Percentiles rank a stretch among this genome's conserved stretches.
Conservation (phyloP, 2,329 filamentous ascomycete species). For the Cordyceps javanica region DNA sequence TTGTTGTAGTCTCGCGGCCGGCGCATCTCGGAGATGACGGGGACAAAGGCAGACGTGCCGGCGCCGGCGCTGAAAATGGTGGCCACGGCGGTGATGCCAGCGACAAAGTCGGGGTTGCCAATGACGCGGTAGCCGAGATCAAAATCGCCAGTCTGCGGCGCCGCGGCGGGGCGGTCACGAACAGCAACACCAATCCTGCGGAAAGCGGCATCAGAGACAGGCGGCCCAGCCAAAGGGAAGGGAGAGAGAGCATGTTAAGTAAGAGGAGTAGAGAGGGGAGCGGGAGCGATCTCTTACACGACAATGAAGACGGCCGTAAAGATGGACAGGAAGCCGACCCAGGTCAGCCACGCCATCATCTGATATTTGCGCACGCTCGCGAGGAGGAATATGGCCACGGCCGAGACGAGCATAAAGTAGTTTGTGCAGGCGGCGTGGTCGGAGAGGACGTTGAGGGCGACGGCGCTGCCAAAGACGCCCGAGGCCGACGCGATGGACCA, state of each 20-base stretch:
- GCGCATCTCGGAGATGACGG: conserved; percentile 60
- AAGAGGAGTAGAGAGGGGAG: background rate
- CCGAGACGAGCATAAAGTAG: conserved; percentile 49
- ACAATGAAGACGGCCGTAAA: conserved; percentile 53
- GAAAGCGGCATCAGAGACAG: too few species aligned
- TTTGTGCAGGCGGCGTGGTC: conserved; percentile 53
- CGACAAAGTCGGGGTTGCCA: conserved; percentile 49
- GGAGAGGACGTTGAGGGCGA: conserved; percentile 54
- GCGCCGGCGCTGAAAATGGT: conserved; percentile 56
- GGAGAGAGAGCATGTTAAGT: too few species aligned
- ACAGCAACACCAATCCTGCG: conserved; percentile 48
- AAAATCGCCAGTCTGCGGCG: conserved; percentile 51
- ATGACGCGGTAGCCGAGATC: conserved; percentile 54
- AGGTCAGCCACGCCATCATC: conserved; percentile 57
- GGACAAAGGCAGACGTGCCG: conserved; percentile 55
- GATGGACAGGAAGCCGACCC: conserved; percentile 52
- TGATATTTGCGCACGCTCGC: conserved; percentile 53
- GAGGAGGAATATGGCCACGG: conserved; percentile 40
- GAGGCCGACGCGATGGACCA: conserved; percentile 51
- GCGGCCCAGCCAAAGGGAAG: too few species aligned
- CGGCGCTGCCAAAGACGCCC: conserved; percentile 53
- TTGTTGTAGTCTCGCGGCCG: conserved; percentile 54
- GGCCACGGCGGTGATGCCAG: conserved; percentile 49
- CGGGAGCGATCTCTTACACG: too few species aligned
- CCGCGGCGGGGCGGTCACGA: conserved; percentile 51